phyloP scores from a whole-genome alignment of 306 rosid genomes.

The Prosopis cineraria region DNA sequence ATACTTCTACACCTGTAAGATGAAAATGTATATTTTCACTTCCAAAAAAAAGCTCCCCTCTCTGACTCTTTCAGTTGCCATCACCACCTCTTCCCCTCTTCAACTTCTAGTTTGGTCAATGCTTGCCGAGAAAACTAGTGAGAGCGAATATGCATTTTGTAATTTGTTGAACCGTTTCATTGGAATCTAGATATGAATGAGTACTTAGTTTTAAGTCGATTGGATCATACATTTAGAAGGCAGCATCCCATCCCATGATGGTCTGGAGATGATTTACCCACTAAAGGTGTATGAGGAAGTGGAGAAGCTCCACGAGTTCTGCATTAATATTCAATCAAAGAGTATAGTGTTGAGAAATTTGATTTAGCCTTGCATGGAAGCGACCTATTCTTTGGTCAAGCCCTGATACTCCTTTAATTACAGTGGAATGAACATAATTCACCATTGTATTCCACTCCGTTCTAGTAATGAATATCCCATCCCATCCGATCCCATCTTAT shows the following conservation, averaged over 20 bases:
- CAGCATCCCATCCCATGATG: background rate
- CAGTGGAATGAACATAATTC: background rate
- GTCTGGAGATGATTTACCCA: background rate
- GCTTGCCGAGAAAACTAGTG: background rate
- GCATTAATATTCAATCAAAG: background rate
- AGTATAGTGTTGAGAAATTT: background rate
- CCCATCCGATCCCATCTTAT: background rate
- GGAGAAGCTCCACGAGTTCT: background rate
- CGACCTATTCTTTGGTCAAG: background rate
- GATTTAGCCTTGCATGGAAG: background rate
- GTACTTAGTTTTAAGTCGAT: background rate
- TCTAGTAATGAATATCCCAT: background rate
- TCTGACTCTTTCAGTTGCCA: background rate
- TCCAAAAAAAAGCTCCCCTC: background rate
- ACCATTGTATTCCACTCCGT: background rate
- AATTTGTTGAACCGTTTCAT: background rate
- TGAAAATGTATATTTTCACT: background rate
- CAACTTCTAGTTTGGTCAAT: background rate
- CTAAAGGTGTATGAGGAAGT: background rate
- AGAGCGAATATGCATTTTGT: background rate
- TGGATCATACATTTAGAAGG: background rate
- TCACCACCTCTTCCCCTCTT: background rate
- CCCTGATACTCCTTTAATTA: background rate
- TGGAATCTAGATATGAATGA: background rate
- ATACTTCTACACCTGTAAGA: background rate